Percentiles rank a stretch among this genome's conserved stretches.
These are phyloP conservation scores for Sarocladium oryzae DNA, from an alignment of 2,329 filamentous ascomycete species.

Conservation along the genomic window DNA sequence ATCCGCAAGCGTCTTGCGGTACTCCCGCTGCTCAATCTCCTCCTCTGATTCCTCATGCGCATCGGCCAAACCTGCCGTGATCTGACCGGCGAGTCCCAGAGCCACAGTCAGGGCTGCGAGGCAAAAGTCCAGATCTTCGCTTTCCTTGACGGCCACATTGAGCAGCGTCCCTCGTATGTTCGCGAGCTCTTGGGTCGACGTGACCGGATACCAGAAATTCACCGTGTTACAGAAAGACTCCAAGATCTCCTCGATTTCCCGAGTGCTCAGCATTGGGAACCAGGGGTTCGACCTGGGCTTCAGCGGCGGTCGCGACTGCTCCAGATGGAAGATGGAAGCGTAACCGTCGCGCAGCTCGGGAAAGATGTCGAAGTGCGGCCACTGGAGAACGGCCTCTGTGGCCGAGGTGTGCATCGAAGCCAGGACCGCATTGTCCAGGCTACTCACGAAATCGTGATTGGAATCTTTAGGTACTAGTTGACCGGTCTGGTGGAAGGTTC, in stretches of 20 bases:
- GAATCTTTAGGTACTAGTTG: slow-evolving; percentile 14
- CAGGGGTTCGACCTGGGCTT: slow-evolving; percentile 26
- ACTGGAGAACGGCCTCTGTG: slow-evolving; percentile 44
- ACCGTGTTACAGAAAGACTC: slow-evolving; percentile 38
- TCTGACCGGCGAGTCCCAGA: slow-evolving; percentile 39
- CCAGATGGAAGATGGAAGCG: slow-evolving; percentile 40
- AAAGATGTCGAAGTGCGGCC: slow-evolving; percentile 42
- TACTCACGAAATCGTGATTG: slow-evolving; percentile 10
- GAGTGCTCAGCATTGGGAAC: slow-evolving; percentile 34
- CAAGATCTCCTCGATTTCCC: slow-evolving; percentile 35
- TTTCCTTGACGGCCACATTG: slow-evolving; percentile 27
- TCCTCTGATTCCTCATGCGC: neutral
- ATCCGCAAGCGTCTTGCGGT: neutral
- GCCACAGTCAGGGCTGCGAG: slow-evolving; percentile 40
- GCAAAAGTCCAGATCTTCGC: slow-evolving; percentile 30
- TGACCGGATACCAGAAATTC: slow-evolving; percentile 49
- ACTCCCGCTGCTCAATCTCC: neutral
- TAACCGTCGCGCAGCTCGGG: slow-evolving; percentile 35
- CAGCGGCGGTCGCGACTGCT: slow-evolving; percentile 33
- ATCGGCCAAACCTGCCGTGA: slow-evolving; percentile 23
- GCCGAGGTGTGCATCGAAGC: slow-evolving; percentile 44
- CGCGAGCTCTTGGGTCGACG: slow-evolving; percentile 33
- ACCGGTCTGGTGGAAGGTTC: slow-evolving; percentile 18
- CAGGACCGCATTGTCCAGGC: slow-evolving; percentile 40
- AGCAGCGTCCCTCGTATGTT: slow-evolving; percentile 25